Evolutionary conservation across 2,329 filamentous ascomycete genomes (phyloP).

Genomic region (Sporothrix globosa): DNA sequence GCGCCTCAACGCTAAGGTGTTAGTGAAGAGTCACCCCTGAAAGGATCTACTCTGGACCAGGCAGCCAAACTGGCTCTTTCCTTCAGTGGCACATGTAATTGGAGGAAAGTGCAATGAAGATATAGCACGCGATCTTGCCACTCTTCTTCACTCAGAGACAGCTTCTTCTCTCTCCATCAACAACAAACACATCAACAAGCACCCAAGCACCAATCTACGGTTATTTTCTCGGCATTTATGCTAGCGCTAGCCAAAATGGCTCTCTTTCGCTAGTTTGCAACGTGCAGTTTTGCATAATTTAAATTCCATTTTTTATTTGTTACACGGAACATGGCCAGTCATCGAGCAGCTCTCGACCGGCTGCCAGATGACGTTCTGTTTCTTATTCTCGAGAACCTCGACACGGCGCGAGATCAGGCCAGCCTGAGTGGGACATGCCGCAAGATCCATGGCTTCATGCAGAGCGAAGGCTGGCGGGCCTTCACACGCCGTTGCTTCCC

Average conservation of each 20-base stretch:
- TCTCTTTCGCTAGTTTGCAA: neutral
- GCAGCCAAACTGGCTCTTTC: neutral
- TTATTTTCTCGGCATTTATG: neutral
- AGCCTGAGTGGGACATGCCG: constrained; percentile 48
- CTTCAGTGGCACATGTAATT: neutral
- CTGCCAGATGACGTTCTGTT: constrained; percentile 57
- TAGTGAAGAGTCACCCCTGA: constrained; percentile 12
- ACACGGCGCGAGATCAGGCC: constrained; percentile 54
- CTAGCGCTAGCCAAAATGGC: constrained; percentile 13
- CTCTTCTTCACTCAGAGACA: too few species aligned
- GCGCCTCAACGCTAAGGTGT: neutral
- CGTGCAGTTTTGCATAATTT: constrained; percentile 1
- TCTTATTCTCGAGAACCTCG: constrained; percentile 52
- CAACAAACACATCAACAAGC: neutral
- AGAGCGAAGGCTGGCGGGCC: constrained; percentile 52
- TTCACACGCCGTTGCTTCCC: constrained; percentile 53
- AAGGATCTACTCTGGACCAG: neutral
- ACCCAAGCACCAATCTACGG: neutral
- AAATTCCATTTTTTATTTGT: neutral
- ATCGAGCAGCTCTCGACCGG: constrained; percentile 42
- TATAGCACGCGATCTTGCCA: neutral
- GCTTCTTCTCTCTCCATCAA: neutral
- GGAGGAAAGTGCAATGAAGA: neutral
- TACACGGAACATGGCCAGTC: neutral
- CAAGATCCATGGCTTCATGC: constrained; percentile 47